Conservation (phyloP, 306 rosid genomes). For the Sesbania bispinosa region DNA sequence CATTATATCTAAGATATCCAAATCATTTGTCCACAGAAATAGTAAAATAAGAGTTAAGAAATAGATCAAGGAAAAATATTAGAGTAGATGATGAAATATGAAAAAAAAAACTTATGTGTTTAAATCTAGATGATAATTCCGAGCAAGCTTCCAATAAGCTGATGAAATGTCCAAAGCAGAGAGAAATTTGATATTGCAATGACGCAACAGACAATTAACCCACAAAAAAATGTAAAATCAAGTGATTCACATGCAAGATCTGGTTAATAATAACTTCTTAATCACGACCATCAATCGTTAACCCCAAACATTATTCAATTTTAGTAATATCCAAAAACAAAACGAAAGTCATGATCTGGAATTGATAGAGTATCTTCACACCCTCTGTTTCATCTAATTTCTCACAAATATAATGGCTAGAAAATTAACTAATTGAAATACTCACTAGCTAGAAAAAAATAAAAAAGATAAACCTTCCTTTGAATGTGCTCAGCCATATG, state of each 20-base stretch:
- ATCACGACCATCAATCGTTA: not conserved
- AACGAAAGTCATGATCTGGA: too few species aligned
- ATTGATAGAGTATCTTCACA: too few species aligned
- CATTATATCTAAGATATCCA: not conserved
- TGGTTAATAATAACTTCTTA: not conserved
- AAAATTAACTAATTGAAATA: too few species aligned
- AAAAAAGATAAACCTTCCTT: too few species aligned
- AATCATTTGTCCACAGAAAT: not conserved
- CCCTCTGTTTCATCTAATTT: too few species aligned
- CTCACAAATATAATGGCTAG: too few species aligned
- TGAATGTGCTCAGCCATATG: too few species aligned
- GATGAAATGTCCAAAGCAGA: slow-evolving; percentile 40
- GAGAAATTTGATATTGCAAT: slow-evolving; percentile 1
- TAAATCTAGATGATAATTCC: slow-evolving; percentile 92
- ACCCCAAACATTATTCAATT: too few species aligned
- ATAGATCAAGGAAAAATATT: not conserved
- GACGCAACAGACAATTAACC: not conserved
- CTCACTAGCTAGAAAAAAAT: too few species aligned
- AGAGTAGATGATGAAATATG: not conserved
- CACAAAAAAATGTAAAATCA: not conserved
- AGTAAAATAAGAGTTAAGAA: not conserved
- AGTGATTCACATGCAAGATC: not conserved
- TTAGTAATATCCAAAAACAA: too few species aligned
- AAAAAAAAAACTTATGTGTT: slow-evolving; percentile 74
- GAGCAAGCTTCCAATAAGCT: slow-evolving; percentile 97